Base-by-base conservation (phyloP, 352 stramenopile genomes). In the Phytophthora megakarya region DNA sequence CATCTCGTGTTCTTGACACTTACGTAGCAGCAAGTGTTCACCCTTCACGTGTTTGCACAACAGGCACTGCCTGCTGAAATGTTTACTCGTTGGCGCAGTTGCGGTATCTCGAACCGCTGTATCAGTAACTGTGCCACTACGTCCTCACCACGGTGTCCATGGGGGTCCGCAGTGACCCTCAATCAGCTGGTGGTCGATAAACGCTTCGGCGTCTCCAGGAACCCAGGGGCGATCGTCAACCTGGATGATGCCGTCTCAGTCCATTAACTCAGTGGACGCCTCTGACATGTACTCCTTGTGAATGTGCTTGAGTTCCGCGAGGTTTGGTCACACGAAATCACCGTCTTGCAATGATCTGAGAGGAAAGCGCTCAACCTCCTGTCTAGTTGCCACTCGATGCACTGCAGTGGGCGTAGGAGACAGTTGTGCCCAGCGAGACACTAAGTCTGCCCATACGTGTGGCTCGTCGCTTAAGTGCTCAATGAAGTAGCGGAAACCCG, bases 11-110 rank as follows among this genome's bases (percentile, higher is more conserved):
- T 8, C 11, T 3, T 9, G n/a, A 49, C 59, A 61, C 26, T 3
- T 16, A 22, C 50, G 22, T n/a, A 22, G n/a, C 1, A 56, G 8
- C 1, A 67, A 15, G 16, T 67, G 39, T 0, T 37, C 45, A 22
- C 51, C 44, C 18, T 69, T 64, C 0, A 63, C 52, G 15, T 63
- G 61, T 21, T 69, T 69, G n/a, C 52, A 69, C 1, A 64, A 26
- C 19, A 64, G 25, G 21, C 61, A 55, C n/a, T 26, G 9, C 0
- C 23, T 38, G 48, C 3, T 21, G 37, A 38, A 26, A 22, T 13
- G 5, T 25, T 26, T 25, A 50, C 12, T 22, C 22, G 22, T 23
- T 50, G 44, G 4, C 13, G 19, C 5, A 50, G 44, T 11, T n/a
- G 23, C 23, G 3, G 16, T 13, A 50, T 18, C 18, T 39, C 51